Percentiles rank a stretch among this genome's conserved stretches.
Conservation (phyloP, 2,329 filamentous ascomycete genomes). For the Trichophyton simii region DNA sequence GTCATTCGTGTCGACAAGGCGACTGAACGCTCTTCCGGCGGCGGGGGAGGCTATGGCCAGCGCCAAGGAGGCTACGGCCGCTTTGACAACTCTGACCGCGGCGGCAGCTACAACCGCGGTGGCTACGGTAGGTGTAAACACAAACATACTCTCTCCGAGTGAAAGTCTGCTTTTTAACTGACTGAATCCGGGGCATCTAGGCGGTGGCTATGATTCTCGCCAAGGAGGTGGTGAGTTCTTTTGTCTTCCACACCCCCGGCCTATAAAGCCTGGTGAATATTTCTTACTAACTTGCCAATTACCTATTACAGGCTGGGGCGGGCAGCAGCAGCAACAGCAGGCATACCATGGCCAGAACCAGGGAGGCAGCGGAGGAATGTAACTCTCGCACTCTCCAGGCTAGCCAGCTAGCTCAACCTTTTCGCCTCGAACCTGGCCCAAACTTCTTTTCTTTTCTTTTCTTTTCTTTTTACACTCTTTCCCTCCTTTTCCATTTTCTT, state of each 20-base stretch:
- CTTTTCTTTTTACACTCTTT: not conserved
- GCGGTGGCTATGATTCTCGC: constrained; percentile 18
- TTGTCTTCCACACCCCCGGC: not conserved
- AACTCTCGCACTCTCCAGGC: not conserved
- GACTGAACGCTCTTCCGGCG: constrained; percentile 55
- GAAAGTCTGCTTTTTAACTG: not conserved
- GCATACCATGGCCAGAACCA: constrained; percentile 8
- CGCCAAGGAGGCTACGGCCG: constrained; percentile 26
- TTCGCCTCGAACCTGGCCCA: not conserved
- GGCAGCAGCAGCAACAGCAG: constrained; percentile 7
- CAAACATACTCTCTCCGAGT: not conserved
- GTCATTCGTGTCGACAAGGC: constrained; percentile 93
- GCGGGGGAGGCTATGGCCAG: constrained; percentile 26
- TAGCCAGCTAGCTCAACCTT: not conserved
- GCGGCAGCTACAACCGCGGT: constrained; percentile 17
- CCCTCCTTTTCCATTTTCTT: not conserved
- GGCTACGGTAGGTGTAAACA: constrained; percentile 21
- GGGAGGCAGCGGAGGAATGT: constrained; percentile 6
- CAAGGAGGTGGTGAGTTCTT: constrained; percentile 20
- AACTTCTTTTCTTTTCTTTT: not conserved
- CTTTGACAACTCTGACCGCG: constrained; percentile 24
- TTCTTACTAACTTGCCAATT: not conserved
- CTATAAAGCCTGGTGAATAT: not conserved
- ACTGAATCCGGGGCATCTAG: not conserved
- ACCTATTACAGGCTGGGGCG: constrained; percentile 8